A percentile compares a stretch with the other conserved stretches of the same genome.
These are phyloP conservation scores for Hemileccinum rubropunctum DNA, from an alignment of 768 basidiomycete species.

Conservation along the genomic window DNA sequence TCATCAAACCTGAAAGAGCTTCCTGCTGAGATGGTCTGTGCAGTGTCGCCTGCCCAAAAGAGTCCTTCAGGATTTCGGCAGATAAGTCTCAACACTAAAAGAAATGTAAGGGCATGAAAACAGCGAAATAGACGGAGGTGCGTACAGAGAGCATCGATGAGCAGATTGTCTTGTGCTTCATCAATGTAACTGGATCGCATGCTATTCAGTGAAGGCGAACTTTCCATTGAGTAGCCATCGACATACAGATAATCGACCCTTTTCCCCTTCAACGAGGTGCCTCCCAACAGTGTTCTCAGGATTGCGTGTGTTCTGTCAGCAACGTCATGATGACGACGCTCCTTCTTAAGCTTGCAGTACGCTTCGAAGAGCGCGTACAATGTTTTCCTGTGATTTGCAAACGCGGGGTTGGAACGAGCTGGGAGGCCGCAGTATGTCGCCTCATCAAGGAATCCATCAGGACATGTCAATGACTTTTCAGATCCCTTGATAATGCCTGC, in stretches of 20 bases:
- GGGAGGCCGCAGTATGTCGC: conserved; percentile 48
- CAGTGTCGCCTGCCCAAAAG: conserved; percentile 81
- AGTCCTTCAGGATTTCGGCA: conserved; percentile 64
- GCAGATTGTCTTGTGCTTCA: conserved; percentile 69
- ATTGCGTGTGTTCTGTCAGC: conserved; percentile 65
- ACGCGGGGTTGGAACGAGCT: conserved; percentile 50
- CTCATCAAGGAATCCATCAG: conserved; percentile 40
- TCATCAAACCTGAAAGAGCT: conserved; percentile 73
- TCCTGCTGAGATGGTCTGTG: conserved; percentile 73
- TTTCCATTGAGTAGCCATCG: not conserved
- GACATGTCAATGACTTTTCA: conserved; percentile 42
- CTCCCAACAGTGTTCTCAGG: conserved; percentile 33
- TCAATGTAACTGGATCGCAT: conserved; percentile 53
- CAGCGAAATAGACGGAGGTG: not conserved
- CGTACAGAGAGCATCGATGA: conserved; percentile 61
- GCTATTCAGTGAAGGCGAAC: not conserved
- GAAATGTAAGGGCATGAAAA: conserved; percentile 5
- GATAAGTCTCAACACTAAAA: conserved; percentile 56
- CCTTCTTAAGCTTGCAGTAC: conserved; percentile 47
- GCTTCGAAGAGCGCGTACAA: conserved; percentile 54
- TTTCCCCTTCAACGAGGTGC: conserved; percentile 33
- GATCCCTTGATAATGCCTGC: conserved; percentile 68
- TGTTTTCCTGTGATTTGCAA: conserved; percentile 45
- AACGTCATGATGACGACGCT: conserved; percentile 45
- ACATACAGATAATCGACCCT: conserved; percentile 57